Base-by-base conservation (phyloP, 1,284 basidiomycete genomes). In the Hypsizygus ulmarius region DNA sequence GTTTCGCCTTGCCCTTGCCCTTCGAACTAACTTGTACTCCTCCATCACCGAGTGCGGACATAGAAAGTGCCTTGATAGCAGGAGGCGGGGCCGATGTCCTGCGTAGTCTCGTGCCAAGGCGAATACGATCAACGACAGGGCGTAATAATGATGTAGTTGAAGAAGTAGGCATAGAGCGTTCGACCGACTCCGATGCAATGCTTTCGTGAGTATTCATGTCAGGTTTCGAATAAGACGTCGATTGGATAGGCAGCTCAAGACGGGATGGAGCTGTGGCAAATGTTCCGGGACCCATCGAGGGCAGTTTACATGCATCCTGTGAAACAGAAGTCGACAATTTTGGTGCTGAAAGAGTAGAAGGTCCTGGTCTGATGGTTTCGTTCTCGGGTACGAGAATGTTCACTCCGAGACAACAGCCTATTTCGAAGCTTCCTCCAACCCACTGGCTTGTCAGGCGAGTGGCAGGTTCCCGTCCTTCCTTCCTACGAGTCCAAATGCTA, bases 371-470 rank as follows among this genome's bases (percentile, higher is more conserved):
- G 29, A 36, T 39, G 28, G 45, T 52, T 25, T 46, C 52, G 8
- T 61, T 52, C 35, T 67, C 68, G 32, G 71, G 64, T 34, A 25
- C 21, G 7, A 80, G 60, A 15, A 81, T 63, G 51, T 81, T 75
- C 41, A 86, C 69, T 2, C 83, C 84, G 8, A 84, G 65, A 46
- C 87, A 72, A 14, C 76, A 74, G 2, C 88, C 89, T 34, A 91
- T 72, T 57, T 89, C 84, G 56, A 91, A 91, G 47, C 80, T 87
- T 12, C 71, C 73, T 21, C 88, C 87, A 18, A 87, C 73, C 89
- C 88, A 90, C 35, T 68, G 69, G 30, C 65, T 64, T 19, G 51
- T 53, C 25, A 48, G 54, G 45, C 45, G 61, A 16, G 41, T 46
- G 33, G 27, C 36, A 15, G 39, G 37, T 32, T 52, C 48, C 29